Conservation (phyloP, 305 asterid genomes). For the Euphrasia arctica region DNA sequence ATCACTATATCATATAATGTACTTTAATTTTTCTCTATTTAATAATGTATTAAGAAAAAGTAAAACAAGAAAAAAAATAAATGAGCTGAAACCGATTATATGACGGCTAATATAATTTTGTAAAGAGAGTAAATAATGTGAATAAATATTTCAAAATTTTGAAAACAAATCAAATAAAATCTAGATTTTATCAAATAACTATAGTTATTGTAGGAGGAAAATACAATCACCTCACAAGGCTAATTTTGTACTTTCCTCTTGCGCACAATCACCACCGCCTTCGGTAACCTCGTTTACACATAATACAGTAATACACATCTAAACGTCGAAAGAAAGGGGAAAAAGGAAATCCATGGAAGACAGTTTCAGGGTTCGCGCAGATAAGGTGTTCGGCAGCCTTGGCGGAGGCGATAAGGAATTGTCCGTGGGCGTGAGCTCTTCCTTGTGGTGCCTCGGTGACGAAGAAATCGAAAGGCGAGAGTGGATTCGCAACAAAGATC, state of each 20-base stretch:
- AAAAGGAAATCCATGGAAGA: slow-evolving; percentile 55
- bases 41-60: no score
- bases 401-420: slow-evolving; percentile 27
- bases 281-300: neutral
- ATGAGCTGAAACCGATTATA: no score
- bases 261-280: slow-evolving; percentile 15
- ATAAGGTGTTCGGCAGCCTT: slow-evolving; percentile 71
- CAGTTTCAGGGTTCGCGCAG: slow-evolving; percentile 77
- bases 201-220: no score
- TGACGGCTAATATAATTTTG: no score
- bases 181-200: no score
- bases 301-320: neutral
- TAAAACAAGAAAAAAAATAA: no score
- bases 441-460: slow-evolving; percentile 75
- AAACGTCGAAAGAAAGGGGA: slow-evolving; percentile 13
- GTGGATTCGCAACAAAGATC: slow-evolving; percentile 47
- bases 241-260: neutral
- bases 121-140: no score
- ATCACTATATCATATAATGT: no score
- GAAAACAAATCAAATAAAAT: no score
- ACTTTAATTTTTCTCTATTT: no score
- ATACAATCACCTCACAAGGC: neutral
- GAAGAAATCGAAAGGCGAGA: slow-evolving; percentile 61
- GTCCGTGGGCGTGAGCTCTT: slow-evolving; percentile 33
- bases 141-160: no score